Conservation (phyloP, 2,329 filamentous ascomycete genomes). For the Mariannaea sp. region DNA sequence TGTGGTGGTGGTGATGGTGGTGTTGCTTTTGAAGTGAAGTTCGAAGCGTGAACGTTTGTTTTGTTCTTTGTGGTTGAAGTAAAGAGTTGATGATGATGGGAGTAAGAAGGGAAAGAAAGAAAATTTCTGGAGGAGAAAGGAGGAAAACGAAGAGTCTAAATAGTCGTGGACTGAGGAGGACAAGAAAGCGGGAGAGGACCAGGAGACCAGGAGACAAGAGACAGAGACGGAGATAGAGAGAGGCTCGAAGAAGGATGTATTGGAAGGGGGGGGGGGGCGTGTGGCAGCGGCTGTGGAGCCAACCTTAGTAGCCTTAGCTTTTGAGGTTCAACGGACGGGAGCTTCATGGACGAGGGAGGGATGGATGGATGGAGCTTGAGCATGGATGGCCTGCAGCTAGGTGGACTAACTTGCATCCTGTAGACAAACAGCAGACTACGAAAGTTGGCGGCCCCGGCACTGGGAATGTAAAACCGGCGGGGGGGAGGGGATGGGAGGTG, state of each 20-base stretch:
- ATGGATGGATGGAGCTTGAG: not conserved
- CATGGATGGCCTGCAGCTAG: not conserved
- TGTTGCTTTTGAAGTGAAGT: not conserved
- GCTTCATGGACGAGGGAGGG: not conserved
- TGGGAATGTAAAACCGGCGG: no score
- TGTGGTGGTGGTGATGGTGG: conserved; percentile 5
- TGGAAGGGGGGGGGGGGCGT: not conserved
- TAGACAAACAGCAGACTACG: no score
- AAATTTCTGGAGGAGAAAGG: not conserved
- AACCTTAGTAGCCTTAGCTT: not conserved
- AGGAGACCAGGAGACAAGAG: conserved; percentile 7
- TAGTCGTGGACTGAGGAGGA: conserved; percentile 22
- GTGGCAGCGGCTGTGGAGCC: no score
- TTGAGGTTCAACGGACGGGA: not conserved
- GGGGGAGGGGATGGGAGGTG: not conserved
- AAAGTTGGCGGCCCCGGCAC: no score
- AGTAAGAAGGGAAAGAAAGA: not conserved
- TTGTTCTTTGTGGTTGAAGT: not conserved
- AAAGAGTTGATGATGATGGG: not conserved
- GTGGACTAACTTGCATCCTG: no score
- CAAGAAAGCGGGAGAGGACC: conserved; percentile 7
- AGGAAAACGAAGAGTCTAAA: conserved; percentile 29
- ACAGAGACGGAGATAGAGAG: conserved; percentile 6
- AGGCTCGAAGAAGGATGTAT: not conserved
- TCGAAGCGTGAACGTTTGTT: not conserved